Percentiles rank a stretch among this genome's conserved stretches.
phyloP scores from a whole-genome alignment of 2,329 filamentous ascomycete genomes.

The Grosmannia huntii region DNA sequence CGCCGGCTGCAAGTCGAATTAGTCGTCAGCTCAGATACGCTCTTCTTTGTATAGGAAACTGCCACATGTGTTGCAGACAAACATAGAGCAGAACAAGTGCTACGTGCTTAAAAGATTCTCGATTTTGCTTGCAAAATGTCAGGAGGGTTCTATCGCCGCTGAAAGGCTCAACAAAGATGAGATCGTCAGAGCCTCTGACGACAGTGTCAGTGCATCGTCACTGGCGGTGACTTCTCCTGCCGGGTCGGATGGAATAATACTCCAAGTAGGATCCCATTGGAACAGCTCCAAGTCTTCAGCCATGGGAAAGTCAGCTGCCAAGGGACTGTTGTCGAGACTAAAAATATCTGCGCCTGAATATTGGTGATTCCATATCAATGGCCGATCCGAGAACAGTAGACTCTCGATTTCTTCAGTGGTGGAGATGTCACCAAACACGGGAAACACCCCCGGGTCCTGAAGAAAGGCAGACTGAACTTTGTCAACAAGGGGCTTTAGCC shows the following conservation, averaged over 20 bases:
- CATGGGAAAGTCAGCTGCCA: background rate
- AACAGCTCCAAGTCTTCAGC: slow-evolving; percentile 2
- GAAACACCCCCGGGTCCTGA: background rate
- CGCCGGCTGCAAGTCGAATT: too few species aligned
- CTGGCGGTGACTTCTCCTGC: background rate
- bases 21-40: too few species aligned
- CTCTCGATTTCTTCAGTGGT: background rate
- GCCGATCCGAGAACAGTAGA: background rate
- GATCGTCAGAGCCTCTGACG: background rate
- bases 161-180: background rate
- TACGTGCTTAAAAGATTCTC: background rate
- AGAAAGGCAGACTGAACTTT: background rate
- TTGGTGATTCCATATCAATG: background rate
- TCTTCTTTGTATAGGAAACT: too few species aligned
- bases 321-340: background rate
- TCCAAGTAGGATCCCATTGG: slow-evolving; percentile 2
- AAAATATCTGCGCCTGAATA: background rate
- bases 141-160: background rate
- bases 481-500: background rate
- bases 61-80: too few species aligned
- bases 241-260: background rate
- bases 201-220: background rate
- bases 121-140: too few species aligned
- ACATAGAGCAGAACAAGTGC: background rate
- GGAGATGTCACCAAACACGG: background rate